Evolutionary conservation across 2,329 filamentous ascomycete species (phyloP).

Genomic region (Sclerotinia borealis): DNA sequence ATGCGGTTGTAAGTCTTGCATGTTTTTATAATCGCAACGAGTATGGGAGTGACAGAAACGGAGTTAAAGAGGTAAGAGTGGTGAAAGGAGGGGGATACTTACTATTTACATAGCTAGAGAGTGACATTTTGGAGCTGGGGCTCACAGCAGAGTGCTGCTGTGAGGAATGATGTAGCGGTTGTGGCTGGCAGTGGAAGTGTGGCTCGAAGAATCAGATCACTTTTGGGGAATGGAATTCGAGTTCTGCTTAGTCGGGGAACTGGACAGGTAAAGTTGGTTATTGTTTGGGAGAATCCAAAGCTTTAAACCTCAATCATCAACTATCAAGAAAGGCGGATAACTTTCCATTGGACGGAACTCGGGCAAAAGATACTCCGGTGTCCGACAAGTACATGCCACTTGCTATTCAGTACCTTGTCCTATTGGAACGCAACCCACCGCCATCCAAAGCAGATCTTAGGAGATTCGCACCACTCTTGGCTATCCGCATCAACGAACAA

Average conservation of each 20-base stretch:
- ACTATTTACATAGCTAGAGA: slow-evolving; percentile 49
- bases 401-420: too few species aligned
- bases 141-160: slow-evolving; percentile 25
- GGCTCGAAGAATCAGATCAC: neutral
- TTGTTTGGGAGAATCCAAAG: neutral
- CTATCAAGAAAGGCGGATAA: neutral
- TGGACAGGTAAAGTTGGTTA: neutral
- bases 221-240: neutral
- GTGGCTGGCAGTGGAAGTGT: neutral
- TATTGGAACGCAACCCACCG: too few species aligned
- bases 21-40: neutral
- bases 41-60: neutral
- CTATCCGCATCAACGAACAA: too few species aligned
- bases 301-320: neutral
- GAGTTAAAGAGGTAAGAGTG: neutral
- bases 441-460: too few species aligned
- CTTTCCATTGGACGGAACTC: neutral
- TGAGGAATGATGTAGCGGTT: slow-evolving; percentile 17
- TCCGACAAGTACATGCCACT: too few species aligned
- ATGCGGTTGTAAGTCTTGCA: slow-evolving; percentile 29
- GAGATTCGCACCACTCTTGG: too few species aligned
- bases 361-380: neutral
- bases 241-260: neutral
- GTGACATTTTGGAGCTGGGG: slow-evolving; percentile 39
- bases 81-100: slow-evolving; percentile 25